Evolutionary conservation across 2,329 filamentous ascomycete species (phyloP).

Genomic region (Fusarium equiseti): DNA sequence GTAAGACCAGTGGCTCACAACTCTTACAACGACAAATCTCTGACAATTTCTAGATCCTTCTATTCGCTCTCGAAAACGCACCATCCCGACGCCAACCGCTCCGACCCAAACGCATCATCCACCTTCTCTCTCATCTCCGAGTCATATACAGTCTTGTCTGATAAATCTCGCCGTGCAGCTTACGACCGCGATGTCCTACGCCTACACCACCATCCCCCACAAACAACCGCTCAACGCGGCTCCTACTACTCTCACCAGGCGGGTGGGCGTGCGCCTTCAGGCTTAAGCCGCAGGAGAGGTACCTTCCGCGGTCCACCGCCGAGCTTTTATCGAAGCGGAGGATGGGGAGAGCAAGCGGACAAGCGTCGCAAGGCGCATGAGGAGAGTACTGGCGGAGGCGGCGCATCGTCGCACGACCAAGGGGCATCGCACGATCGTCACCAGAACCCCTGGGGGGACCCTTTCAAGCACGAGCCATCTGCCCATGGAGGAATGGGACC

Average conservation of each 20-base stretch:
- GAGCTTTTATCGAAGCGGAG: slow-evolving; percentile 85
- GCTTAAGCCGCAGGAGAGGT: slow-evolving; percentile 80
- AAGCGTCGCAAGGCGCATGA: slow-evolving; percentile 69
- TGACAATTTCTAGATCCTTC: slow-evolving; percentile 70
- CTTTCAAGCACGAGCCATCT: slow-evolving; percentile 30
- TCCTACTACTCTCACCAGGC: slow-evolving; percentile 74
- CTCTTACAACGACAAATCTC: background rate
- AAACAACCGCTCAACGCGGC: slow-evolving; percentile 53
- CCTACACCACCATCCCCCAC: slow-evolving; percentile 52
- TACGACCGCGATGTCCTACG: slow-evolving; percentile 81
- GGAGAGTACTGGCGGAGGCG: slow-evolving; percentile 53
- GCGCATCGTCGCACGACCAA: slow-evolving; percentile 26
- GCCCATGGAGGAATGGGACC: slow-evolving; percentile 67
- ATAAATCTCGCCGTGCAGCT: slow-evolving; percentile 76
- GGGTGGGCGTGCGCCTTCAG: slow-evolving; percentile 82
- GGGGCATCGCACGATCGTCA: slow-evolving; percentile 21
- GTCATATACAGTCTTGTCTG: slow-evolving; percentile 82
- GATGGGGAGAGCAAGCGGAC: slow-evolving; percentile 75
- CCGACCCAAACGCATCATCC: slow-evolving; percentile 76
- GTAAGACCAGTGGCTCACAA: slow-evolving; percentile 54
- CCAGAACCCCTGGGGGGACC: slow-evolving; percentile 44
- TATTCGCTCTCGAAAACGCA: slow-evolving; percentile 91
- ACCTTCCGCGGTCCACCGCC: slow-evolving; percentile 89
- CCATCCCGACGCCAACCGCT: slow-evolving; percentile 91
- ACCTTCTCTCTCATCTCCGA: slow-evolving; percentile 88